Evolutionary conservation across 495 filamentous ascomycete species (phyloP).

Genomic region (Rostrohypoxylon terebratum): DNA sequence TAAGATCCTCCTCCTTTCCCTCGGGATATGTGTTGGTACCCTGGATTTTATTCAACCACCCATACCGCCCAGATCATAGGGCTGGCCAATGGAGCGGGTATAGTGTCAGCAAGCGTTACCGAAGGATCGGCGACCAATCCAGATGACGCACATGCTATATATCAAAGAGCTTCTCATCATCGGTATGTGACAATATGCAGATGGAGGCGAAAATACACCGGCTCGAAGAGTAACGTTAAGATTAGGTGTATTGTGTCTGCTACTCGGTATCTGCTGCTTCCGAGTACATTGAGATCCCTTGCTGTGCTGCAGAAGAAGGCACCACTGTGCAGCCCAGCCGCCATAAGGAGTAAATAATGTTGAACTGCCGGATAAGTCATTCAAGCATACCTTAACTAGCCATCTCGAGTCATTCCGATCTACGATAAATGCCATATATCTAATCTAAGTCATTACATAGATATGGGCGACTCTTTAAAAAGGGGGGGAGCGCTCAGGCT

Average conservation of each 20-base stretch:
- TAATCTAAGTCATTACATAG: background rate
- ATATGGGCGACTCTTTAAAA: background rate
- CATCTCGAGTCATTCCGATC: conserved; percentile 8
- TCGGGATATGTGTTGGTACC: background rate
- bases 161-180: conserved; percentile 22
- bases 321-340: background rate
- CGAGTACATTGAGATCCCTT: background rate
- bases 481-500: background rate
- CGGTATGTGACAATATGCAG: conserved; percentile 12
- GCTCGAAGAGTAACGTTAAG: background rate
- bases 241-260: background rate
- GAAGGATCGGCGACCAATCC: conserved; percentile 38
- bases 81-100: conserved; percentile 40
- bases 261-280: background rate
- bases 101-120: conserved; percentile 38
- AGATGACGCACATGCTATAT: conserved; percentile 35
- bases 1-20: conserved; percentile 20
- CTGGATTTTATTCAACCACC: conserved; percentile 13
- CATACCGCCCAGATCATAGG: conserved; percentile 39
- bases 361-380: background rate
- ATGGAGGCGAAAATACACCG: conserved; percentile 13
- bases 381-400: background rate
- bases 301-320: background rate
- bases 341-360: background rate
- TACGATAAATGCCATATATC: background rate